Evolutionary conservation across 2,329 filamentous ascomycete genomes (phyloP).

Genomic region (Cladophialophora bantiana): DNA sequence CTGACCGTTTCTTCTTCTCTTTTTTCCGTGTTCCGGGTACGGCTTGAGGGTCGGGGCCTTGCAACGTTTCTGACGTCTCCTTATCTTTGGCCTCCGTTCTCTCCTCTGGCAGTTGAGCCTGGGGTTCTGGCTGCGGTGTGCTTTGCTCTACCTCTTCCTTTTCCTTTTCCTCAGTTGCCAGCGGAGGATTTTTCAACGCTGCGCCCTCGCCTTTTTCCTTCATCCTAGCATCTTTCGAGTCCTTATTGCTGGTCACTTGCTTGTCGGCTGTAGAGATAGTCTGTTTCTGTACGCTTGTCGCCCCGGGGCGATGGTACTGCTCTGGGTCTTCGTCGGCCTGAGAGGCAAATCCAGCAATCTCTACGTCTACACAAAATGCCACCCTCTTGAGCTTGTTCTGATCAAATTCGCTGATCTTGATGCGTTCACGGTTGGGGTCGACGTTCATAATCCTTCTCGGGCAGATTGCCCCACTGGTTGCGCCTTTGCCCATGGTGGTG

Average conservation of each 20-base stretch:
- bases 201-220: slow-evolving; percentile 77
- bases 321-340: slow-evolving; percentile 69
- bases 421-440: slow-evolving; percentile 79
- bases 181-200: slow-evolving; percentile 71
- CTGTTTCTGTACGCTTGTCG: slow-evolving; percentile 36
- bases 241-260: slow-evolving; percentile 46
- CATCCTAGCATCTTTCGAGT: slow-evolving; percentile 59
- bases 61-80: slow-evolving; percentile 11
- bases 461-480: slow-evolving; percentile 71
- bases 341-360: slow-evolving; percentile 86
- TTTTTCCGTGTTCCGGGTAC: slow-evolving; percentile 73
- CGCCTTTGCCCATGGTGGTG: slow-evolving; percentile 59
- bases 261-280: slow-evolving; percentile 41
- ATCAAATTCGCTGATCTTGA: slow-evolving; percentile 78
- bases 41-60: slow-evolving; percentile 42
- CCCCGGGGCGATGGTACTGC: slow-evolving; percentile 46
- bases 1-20: slow-evolving; percentile 94
- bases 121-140: slow-evolving; percentile 35
- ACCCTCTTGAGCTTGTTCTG: slow-evolving; percentile 83
- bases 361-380: slow-evolving; percentile 95
- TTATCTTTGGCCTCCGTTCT: slow-evolving; percentile 43
- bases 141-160: slow-evolving; percentile 63
- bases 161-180: slow-evolving; percentile 63
- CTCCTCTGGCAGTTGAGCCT: slow-evolving; percentile 30
- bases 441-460: slow-evolving; percentile 85